Evolutionary conservation across 2,329 filamentous ascomycete genomes (phyloP).

Genomic region (Exutisphaerella laricina): DNA sequence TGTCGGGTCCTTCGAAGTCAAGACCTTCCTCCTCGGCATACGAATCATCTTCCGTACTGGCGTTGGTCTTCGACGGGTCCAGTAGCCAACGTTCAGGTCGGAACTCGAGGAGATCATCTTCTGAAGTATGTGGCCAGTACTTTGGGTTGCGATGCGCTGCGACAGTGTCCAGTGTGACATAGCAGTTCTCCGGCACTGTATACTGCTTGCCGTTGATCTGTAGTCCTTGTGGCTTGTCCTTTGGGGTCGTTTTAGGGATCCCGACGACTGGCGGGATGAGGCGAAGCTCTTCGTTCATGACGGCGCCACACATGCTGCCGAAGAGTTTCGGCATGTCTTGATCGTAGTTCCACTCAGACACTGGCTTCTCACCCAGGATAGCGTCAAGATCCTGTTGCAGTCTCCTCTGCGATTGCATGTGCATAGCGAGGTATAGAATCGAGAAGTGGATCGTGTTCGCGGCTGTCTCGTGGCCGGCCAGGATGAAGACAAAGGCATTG

Average conservation of each 20-base stretch:
- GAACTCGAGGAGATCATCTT: slow-evolving; percentile 61
- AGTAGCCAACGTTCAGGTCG: slow-evolving; percentile 67
- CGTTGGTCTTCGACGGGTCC: slow-evolving; percentile 24
- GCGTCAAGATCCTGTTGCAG: slow-evolving; percentile 65
- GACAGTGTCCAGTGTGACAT: slow-evolving; percentile 53
- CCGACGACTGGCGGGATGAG: slow-evolving; percentile 64
- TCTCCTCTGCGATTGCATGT: slow-evolving; percentile 57
- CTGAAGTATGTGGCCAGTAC: slow-evolving; percentile 57
- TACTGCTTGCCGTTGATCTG: slow-evolving; percentile 54
- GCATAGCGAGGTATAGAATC: slow-evolving; percentile 61
- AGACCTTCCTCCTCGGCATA: slow-evolving; percentile 32
- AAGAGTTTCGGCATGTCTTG: slow-evolving; percentile 59
- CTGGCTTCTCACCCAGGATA: slow-evolving; percentile 55
- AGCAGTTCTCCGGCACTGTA: slow-evolving; percentile 52
- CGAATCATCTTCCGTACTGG: slow-evolving; percentile 34
- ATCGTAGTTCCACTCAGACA: slow-evolving; percentile 66
- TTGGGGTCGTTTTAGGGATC: slow-evolving; percentile 60
- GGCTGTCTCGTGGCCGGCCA: slow-evolving; percentile 77
- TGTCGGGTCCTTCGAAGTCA: slow-evolving; percentile 51
- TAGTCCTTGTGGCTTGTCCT: slow-evolving; percentile 49
- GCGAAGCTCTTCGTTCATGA: slow-evolving; percentile 72
- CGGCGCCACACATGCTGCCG: slow-evolving; percentile 64
- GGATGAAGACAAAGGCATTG: slow-evolving; percentile 58
- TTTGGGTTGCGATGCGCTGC: slow-evolving; percentile 62
- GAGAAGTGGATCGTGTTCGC: slow-evolving; percentile 70